phyloP scores from a whole-genome alignment of 2,329 filamentous ascomycete species.

The Colletotrichum coccodes region DNA sequence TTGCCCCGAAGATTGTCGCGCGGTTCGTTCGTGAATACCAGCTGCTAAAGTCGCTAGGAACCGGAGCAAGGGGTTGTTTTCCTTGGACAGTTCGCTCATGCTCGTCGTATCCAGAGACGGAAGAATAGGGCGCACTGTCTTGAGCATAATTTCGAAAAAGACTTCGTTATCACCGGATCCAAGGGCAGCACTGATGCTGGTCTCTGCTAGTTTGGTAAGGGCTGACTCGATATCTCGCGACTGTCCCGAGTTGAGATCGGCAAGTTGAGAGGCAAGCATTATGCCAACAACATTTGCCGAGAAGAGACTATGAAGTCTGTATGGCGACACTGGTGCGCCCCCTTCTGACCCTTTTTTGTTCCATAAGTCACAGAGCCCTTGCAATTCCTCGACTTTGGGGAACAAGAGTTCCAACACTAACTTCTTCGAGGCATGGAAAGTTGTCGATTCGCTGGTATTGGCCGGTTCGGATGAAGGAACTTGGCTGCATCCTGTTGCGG shows the following conservation, averaged over 20 bases:
- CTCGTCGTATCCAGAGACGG: constrained; percentile 53
- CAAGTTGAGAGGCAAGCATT: constrained; percentile 59
- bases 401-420: constrained; percentile 64
- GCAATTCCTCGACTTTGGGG: constrained; percentile 62
- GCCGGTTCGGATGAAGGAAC: constrained; percentile 24
- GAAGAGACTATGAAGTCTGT: constrained; percentile 63
- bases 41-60: constrained; percentile 53
- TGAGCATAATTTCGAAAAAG: constrained; percentile 59
- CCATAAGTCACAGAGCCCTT: constrained; percentile 59
- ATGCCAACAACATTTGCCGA: constrained; percentile 57
- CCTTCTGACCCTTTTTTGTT: constrained; percentile 55
- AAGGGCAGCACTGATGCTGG: constrained; percentile 51
- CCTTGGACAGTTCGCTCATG: constrained; percentile 49
- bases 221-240: constrained; percentile 59
- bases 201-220: constrained; percentile 53
- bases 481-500: not conserved
- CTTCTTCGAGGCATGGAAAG: constrained; percentile 57
- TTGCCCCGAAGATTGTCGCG: constrained; percentile 45
- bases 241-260: constrained; percentile 57
- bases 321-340: constrained; percentile 59
- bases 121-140: constrained; percentile 55
- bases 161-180: constrained; percentile 55
- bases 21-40: constrained; percentile 43
- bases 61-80: constrained; percentile 52
- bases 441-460: constrained; percentile 45